Percentiles rank a stretch among this genome's conserved stretches.
phyloP scores from a whole-genome alignment of 179 eudicot species.

The Patellifolia procumbens region DNA sequence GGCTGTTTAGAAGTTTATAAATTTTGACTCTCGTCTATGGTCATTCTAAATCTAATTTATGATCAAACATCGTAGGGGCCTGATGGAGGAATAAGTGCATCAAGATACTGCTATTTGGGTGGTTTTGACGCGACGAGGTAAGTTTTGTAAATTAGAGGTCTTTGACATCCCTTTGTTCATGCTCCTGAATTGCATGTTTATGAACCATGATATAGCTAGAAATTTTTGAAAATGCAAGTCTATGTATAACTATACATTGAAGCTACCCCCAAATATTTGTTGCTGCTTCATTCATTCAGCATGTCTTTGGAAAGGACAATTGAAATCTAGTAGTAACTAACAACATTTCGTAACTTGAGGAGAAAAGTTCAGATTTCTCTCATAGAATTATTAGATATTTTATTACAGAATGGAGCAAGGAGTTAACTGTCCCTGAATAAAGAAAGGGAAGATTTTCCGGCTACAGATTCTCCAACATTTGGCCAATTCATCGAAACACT shows the following conservation, averaged over 20 bases:
- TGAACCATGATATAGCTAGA: neutral
- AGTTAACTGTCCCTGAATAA: neutral
- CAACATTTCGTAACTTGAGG: neutral
- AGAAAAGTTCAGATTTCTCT: neutral
- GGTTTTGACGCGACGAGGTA: constrained; percentile 99
- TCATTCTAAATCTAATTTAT: neutral
- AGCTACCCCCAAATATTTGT: neutral
- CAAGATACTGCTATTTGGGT: constrained; percentile 88
- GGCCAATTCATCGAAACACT: neutral
- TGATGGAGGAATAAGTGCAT: constrained; percentile 92
- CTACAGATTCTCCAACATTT: neutral
- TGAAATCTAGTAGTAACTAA: constrained; percentile 13
- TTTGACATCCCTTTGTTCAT: neutral
- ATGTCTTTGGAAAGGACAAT: neutral
- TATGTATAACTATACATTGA: neutral
- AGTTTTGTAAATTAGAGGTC: neutral
- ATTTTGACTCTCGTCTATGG: constrained; percentile 8
- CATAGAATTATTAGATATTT: neutral
- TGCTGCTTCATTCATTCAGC: constrained; percentile 7
- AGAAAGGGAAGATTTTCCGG: neutral
- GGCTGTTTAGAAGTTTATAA: neutral
- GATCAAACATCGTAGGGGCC: constrained; percentile 57
- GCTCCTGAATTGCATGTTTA: neutral
- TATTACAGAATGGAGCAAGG: neutral
- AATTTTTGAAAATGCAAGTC: neutral